phyloP scores from a whole-genome alignment of 768 basidiomycete genomes.

The Erythrobasidium yunnanense region DNA sequence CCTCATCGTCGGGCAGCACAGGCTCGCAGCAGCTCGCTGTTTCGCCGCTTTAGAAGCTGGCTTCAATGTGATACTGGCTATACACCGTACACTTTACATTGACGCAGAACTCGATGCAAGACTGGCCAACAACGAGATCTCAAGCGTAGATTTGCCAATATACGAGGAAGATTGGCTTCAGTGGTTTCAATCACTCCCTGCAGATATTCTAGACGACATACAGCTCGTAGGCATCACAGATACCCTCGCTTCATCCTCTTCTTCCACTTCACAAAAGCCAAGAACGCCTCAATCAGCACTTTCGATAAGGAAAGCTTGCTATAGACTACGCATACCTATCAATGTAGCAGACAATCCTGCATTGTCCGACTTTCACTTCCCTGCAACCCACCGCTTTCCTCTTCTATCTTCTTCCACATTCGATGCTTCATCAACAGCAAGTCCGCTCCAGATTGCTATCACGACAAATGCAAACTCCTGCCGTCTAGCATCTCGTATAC shows the following conservation, averaged over 20 bases:
- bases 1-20: conserved; percentile 66
- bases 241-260: conserved; percentile 48
- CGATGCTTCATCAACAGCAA: conserved; percentile 21
- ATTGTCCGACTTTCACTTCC: conserved; percentile 80
- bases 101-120: neutral
- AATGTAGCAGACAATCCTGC: conserved; percentile 79
- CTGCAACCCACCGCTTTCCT: conserved; percentile 70
- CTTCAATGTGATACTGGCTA: conserved; percentile 29
- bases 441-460: conserved; percentile 55
- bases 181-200: neutral
- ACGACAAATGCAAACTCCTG: conserved; percentile 90
- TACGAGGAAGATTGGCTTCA: neutral
- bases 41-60: conserved; percentile 44
- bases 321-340: conserved; percentile 55
- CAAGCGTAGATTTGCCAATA: neutral
- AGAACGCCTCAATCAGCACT: conserved; percentile 52
- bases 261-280: conserved; percentile 35
- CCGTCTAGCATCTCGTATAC: conserved; percentile 64
- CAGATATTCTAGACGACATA: conserved; percentile 34
- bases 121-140: conserved; percentile 39
- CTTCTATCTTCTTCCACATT: conserved; percentile 7
- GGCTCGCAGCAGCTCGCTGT: conserved; percentile 71
- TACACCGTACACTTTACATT: neutral
- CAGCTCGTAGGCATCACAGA: conserved; percentile 70
- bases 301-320: conserved; percentile 52